phyloP scores from a whole-genome alignment of 2,329 filamentous ascomycete genomes.

The Phyllosticta citrichinensis region DNA sequence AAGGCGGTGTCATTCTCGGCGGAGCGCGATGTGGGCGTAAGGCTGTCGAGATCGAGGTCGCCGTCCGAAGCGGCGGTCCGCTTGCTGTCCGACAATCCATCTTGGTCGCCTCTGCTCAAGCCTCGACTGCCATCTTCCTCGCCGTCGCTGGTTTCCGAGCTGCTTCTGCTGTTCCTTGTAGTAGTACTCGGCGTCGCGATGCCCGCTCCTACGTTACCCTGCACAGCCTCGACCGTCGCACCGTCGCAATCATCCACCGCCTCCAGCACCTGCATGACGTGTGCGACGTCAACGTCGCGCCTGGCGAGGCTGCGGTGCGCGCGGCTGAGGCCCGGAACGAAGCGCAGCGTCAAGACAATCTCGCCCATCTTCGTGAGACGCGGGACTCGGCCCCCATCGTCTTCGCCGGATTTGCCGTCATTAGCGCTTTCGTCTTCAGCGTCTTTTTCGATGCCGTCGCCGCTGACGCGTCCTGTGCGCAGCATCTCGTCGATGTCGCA shows the following conservation, averaged over 20 bases:
- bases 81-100: constrained; percentile 19
- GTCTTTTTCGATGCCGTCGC: background rate
- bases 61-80: constrained; percentile 15
- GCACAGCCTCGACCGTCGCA: constrained; percentile 7
- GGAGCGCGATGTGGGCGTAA: constrained; percentile 17
- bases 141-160: constrained; percentile 9
- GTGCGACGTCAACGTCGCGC: constrained; percentile 43
- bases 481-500: constrained; percentile 23
- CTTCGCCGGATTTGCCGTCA: background rate
- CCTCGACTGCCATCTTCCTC: constrained; percentile 5
- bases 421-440: background rate
- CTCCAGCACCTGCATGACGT: constrained; percentile 56
- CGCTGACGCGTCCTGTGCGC: background rate
- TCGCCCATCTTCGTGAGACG: constrained; percentile 44
- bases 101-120: constrained; percentile 5
- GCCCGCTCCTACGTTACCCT: background rate
- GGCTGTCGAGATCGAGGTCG: background rate
- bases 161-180: constrained; percentile 2
- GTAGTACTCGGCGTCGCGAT: background rate
- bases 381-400: constrained; percentile 14
- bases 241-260: constrained; percentile 49
- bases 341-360: constrained; percentile 47
- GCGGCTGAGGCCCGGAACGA: constrained; percentile 52
- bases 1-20: constrained; percentile 14
- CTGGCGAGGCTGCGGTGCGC: constrained; percentile 49